Evolutionary conservation across 2,329 filamentous ascomycete genomes (phyloP).

Genomic region (Sarocladium brachiariae): DNA sequence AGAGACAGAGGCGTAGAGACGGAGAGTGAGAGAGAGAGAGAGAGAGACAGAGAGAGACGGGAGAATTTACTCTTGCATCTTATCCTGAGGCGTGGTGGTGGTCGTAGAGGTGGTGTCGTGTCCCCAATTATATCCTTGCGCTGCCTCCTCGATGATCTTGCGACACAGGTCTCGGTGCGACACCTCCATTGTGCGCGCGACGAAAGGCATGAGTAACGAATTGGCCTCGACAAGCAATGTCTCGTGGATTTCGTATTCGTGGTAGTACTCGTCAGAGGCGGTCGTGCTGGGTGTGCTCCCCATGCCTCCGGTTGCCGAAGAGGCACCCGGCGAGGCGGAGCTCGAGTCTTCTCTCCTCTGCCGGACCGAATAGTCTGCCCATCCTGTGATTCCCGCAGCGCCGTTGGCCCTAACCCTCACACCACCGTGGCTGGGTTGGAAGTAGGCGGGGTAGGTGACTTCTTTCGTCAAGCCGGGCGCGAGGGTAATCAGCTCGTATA

Average conservation of each 20-base stretch:
- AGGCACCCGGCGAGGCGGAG: conserved; percentile 7
- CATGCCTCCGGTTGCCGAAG: conserved; percentile 19
- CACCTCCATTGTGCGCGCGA: conserved; percentile 21
- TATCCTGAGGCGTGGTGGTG: conserved; percentile 10
- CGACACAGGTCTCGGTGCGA: conserved; percentile 24
- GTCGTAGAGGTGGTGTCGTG: conserved; percentile 15
- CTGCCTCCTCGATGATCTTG: conserved; percentile 24
- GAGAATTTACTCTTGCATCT: conserved; percentile 5
- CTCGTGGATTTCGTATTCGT: conserved; percentile 27
- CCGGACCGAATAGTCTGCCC: conserved; percentile 29
- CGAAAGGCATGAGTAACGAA: conserved; percentile 29
- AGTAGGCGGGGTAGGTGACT: conserved; percentile 34
- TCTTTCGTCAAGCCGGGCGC: conserved; percentile 34
- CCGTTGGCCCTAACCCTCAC: conserved; percentile 37
- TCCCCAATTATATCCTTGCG: conserved; percentile 13
- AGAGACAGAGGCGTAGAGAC: neutral
- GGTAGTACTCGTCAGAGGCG: conserved; percentile 12
- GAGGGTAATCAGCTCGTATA: conserved; percentile 26
- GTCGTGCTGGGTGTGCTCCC: conserved; percentile 20
- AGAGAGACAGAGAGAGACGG: neutral
- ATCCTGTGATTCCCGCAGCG: conserved; percentile 34
- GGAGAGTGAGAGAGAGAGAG: neutral
- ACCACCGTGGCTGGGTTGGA: conserved; percentile 34
- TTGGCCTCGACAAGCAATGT: conserved; percentile 25
- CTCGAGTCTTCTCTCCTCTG: conserved; percentile 14